These are phyloP conservation scores for Zymoseptoria tritici DNA, from an alignment of 2,329 filamentous ascomycete genomes.

Conservation along the genomic window DNA sequence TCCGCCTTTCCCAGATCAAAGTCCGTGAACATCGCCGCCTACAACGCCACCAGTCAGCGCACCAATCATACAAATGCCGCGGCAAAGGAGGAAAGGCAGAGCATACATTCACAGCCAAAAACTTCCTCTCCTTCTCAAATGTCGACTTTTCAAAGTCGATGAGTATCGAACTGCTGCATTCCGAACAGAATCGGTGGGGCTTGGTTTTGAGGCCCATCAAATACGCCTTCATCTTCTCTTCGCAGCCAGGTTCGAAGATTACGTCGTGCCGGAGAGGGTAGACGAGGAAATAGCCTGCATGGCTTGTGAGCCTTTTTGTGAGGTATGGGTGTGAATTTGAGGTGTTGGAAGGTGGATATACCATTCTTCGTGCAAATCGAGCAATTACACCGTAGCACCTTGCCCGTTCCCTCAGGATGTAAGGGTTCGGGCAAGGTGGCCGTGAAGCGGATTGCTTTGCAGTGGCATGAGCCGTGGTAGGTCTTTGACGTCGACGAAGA, in stretches of 20 bases:
- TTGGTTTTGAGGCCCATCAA: constrained; percentile 14
- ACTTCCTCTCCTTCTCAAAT: constrained; percentile 4
- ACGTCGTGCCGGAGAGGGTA: constrained; percentile 8
- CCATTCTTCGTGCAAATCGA: constrained; percentile 23
- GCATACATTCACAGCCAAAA: constrained; percentile 16
- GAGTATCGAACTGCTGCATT: constrained; percentile 18
- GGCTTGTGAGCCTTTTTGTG: not conserved
- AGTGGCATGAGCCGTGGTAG: constrained; percentile 22
- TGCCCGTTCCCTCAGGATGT: constrained; percentile 10
- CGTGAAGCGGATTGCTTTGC: constrained; percentile 15
- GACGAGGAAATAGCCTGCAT: not conserved
- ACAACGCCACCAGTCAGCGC: too few species aligned
- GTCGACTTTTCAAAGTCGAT: constrained; percentile 17
- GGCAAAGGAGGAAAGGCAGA: not conserved
- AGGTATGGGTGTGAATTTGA: too few species aligned
- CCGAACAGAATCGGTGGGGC: constrained; percentile 21
- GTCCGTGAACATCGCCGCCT: constrained; percentile 13
- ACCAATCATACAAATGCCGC: not conserved
- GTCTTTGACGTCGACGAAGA: not conserved
- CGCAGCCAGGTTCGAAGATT: constrained; percentile 11
- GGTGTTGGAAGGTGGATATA: not conserved
- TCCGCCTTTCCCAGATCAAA: constrained; percentile 12
- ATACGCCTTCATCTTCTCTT: constrained; percentile 14
- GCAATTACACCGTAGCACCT: constrained; percentile 20
- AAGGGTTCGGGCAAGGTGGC: constrained; percentile 14